Evolutionary conservation across 257 asterid species (phyloP).

Genomic region (Rubia yunnanensis): DNA sequence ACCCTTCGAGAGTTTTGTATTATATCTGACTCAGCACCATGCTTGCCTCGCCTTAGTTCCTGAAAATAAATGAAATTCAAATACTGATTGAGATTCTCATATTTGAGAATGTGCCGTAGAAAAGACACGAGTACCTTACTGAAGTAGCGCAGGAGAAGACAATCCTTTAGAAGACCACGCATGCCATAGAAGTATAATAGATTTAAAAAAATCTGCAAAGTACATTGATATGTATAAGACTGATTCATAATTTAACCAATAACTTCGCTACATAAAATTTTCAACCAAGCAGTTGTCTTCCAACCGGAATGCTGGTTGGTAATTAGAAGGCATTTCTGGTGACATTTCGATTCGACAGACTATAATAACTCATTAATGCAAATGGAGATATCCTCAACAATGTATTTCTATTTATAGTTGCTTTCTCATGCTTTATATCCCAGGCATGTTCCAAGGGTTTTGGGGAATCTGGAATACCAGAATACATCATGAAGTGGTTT

Average conservation of each 20-base stretch:
- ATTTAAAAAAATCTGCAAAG: constrained; percentile 16
- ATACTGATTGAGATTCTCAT: background rate
- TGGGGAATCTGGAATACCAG: background rate
- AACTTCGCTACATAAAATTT: background rate
- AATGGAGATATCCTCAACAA: background rate
- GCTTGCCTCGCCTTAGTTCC: constrained; percentile 14
- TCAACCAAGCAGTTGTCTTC: background rate
- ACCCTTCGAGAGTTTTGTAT: constrained; percentile 12
- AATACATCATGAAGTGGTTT: background rate
- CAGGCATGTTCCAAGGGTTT: background rate
- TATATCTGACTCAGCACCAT: constrained; percentile 12
- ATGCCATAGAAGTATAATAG: constrained; percentile 17
- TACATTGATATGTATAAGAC: background rate
- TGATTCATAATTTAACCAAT: background rate
- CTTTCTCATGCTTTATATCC: background rate
- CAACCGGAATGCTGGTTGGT: background rate
- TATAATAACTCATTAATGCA: background rate
- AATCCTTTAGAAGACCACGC: constrained; percentile 15
- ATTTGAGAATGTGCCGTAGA: background rate
- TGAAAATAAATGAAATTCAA: background rate
- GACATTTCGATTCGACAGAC: background rate
- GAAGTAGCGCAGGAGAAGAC: constrained; percentile 18
- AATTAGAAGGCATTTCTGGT: background rate
- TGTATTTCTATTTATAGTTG: background rate
- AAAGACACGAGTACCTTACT: constrained; percentile 16